Base-by-base conservation (phyloP, 2,329 filamentous ascomycete species). In the Fusarium sororula region DNA sequence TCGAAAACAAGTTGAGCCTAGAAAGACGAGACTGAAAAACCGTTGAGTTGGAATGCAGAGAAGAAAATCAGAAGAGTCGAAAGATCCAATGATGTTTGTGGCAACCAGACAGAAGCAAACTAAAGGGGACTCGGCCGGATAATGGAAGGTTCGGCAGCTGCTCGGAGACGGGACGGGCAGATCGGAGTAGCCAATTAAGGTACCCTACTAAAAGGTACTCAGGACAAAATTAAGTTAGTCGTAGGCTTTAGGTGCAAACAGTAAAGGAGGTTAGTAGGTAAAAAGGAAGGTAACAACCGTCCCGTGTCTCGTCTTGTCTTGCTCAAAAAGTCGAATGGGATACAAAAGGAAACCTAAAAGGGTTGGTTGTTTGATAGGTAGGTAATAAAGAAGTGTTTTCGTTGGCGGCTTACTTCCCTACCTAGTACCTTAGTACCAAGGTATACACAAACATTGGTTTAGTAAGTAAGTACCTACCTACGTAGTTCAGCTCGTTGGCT, bases 101-200 rank as follows among this genome's bases (percentile, higher is more conserved):
- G 68, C 60, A 57, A 72, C 48, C 35, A 32, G 32, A 26, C 55
- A 56, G 44, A 59, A 72, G 71, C 72, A 74, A 72, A 57, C 71
- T 62, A 70, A 74, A 74, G 61, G 66, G 67, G 72, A 69, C 72
- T 75, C 68, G 72, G 72, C 72, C 72, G 72, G 72, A 75, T 68
- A 47, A 66, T 75, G 59, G 60, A 72, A 62, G 59, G 48, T 72
- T 74, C 71, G 70, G 61, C 53, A 63, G 61, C 57, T 63, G 54
- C 66, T 74, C 68, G 72, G 62, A 64, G 60, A 60, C 50, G 45
- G 57, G 55, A 41, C 41, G 47, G 42, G 28, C 32, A 56, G 63
- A 65, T 56, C 38, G 50, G 41, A 41, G 51, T 54, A 57, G 47
- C 56, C 35, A 39, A 44, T 17, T 39, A 47, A 38, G 39, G 38